These are phyloP conservation scores for Elaeagnus macrophylla DNA, from an alignment of 306 rosid species.

Conservation along the genomic window DNA sequence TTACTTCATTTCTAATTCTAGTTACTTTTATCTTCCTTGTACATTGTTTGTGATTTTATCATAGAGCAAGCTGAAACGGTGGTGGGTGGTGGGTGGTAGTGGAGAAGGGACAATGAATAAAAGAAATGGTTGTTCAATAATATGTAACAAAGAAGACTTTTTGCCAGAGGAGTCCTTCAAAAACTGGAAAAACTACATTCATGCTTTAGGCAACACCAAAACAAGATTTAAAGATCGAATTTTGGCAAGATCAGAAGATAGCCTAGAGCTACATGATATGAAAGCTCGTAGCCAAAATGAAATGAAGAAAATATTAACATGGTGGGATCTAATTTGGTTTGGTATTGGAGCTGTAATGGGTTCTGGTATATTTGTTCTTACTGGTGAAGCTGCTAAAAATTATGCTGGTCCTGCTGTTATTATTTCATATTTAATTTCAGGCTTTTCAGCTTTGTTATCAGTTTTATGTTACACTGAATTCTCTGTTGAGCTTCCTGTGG, in stretches of 20 bases:
- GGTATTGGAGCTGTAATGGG: conserved; percentile 21
- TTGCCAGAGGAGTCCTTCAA: conserved; percentile 31
- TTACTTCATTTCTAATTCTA: too few species aligned
- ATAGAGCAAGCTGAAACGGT: neutral
- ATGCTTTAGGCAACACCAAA: conserved; percentile 16
- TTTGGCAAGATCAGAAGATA: conserved; percentile 12
- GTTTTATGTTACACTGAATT: conserved; percentile 33
- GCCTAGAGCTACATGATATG: conserved; percentile 16
- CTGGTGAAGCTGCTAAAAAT: conserved; percentile 11
- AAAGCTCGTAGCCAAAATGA: conserved; percentile 16
- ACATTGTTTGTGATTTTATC: too few species aligned
- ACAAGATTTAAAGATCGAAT: conserved; percentile 18
- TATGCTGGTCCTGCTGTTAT: conserved; percentile 22
- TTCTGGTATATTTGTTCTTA: conserved; percentile 26
- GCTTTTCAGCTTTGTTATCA: conserved; percentile 19
- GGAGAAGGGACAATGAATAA: neutral
- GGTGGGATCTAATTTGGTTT: conserved; percentile 33
- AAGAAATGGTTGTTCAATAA: conserved; percentile 1
- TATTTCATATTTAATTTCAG: conserved; percentile 21
- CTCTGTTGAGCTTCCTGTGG: conserved; percentile 25
- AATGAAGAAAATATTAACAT: conserved; percentile 26
- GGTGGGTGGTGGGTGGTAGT: neutral
- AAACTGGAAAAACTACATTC: conserved; percentile 19
- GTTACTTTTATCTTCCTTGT: too few species aligned
- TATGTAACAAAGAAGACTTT: conserved; percentile 20